These are phyloP conservation scores for Musa beccarii DNA, from an alignment of 176 grass and related monocot species.

Conservation along the genomic window DNA sequence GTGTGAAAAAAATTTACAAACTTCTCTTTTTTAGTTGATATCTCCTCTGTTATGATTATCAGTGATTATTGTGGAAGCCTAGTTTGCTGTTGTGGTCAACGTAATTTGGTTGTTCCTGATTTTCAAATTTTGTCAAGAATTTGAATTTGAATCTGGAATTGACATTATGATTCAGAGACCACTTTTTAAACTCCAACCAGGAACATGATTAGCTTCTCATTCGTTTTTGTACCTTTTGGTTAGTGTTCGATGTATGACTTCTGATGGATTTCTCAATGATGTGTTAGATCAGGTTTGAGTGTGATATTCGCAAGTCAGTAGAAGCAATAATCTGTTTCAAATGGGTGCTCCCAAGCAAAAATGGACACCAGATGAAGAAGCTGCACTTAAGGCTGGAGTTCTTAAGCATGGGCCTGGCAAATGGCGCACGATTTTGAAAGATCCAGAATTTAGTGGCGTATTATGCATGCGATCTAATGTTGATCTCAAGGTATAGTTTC, in stretches of 20 bases:
- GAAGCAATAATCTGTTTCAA: background rate
- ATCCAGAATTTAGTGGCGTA: slow-evolving; percentile 66
- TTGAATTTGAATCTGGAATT: background rate
- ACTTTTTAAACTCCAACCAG: background rate
- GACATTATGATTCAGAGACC: background rate
- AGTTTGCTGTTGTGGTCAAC: too few species aligned
- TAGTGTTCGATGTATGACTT: background rate
- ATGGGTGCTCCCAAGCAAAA: slow-evolving; percentile 96
- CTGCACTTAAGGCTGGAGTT: slow-evolving; percentile 89
- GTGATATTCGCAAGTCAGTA: background rate
- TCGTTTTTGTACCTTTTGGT: background rate
- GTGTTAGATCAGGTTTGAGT: background rate
- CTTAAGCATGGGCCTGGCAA: slow-evolving; percentile 77
- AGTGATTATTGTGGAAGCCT: background rate
- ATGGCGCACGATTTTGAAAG: slow-evolving; percentile 90
- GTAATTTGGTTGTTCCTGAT: too few species aligned
- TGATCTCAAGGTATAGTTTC: slow-evolving; percentile 70
- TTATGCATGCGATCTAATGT: slow-evolving; percentile 77
- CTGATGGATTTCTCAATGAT: background rate
- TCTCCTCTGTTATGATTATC: background rate
- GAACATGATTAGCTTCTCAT: background rate
- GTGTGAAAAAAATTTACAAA: too few species aligned
- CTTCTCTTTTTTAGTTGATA: too few species aligned
- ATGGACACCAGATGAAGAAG: slow-evolving; percentile 83
- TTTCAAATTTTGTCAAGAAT: background rate